A percentile compares a stretch with the other conserved stretches of the same genome.
phyloP scores from a whole-genome alignment of 73 alveolate genomes.

The Tetrahymena elliotti region DNA sequence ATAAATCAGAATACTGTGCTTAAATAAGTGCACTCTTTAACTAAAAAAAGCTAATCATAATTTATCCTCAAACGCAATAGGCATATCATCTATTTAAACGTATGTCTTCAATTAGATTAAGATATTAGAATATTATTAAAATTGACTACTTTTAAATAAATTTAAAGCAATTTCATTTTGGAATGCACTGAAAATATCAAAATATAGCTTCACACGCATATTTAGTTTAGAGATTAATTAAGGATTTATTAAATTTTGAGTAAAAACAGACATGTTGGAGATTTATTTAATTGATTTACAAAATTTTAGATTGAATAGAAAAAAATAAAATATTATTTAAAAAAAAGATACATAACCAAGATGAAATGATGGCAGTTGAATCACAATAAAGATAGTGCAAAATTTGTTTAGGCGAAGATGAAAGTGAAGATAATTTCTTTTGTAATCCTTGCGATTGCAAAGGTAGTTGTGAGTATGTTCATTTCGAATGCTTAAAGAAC shows the following conservation, averaged over 20 bases:
- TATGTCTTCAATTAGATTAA: too few species aligned
- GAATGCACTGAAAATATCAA: too few species aligned
- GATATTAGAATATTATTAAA: too few species aligned
- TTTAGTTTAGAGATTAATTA: too few species aligned
- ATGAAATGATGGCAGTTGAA: not conserved
- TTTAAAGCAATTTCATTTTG: too few species aligned
- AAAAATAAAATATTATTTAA: not conserved
- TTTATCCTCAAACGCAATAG: not conserved
- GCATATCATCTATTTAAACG: too few species aligned
- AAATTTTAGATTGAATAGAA: too few species aligned
- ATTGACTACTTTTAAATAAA: too few species aligned
- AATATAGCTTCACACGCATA: too few species aligned
- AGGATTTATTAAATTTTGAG: too few species aligned
- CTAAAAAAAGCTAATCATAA: not conserved
- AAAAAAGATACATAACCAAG: not conserved
- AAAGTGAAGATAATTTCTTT: slow-evolving; percentile 54
- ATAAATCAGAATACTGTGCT: not conserved
- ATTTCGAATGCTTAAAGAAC: slow-evolving; percentile 57
- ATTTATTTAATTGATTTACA: too few species aligned
- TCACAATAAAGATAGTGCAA: slow-evolving; percentile 16
- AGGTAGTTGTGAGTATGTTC: slow-evolving; percentile 68
- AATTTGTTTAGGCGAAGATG: slow-evolving; percentile 52
- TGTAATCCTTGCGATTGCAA: slow-evolving; percentile 71
- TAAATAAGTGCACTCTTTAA: not conserved
- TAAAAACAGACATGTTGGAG: too few species aligned